Evolutionary conservation across 2,329 filamentous ascomycete species (phyloP).

Genomic region (Colletotrichum sp.): DNA sequence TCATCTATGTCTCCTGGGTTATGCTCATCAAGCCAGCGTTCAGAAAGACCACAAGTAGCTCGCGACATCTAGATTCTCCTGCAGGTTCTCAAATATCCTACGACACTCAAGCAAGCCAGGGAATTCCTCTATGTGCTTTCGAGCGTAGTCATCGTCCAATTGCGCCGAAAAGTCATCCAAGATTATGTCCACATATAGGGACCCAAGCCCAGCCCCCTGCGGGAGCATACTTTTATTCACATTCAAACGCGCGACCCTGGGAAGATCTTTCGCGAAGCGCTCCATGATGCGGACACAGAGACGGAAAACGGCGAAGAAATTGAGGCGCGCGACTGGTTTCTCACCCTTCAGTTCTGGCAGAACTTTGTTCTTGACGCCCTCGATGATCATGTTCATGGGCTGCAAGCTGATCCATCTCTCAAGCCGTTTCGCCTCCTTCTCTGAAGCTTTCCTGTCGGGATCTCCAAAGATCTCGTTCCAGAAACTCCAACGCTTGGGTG

Average conservation of each 20-base stretch:
- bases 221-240: neutral
- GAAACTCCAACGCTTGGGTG: neutral
- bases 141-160: neutral
- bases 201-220: neutral
- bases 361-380: neutral
- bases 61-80: neutral
- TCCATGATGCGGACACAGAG: neutral
- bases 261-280: neutral
- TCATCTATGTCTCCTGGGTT: neutral
- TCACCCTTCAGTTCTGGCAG: neutral
- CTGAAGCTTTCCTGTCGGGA: neutral
- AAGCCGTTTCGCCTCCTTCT: neutral
- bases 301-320: neutral
- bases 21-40: neutral
- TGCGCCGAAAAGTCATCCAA: neutral
- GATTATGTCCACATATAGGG: neutral
- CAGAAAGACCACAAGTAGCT: neutral
- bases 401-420: neutral
- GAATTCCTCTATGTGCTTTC: neutral
- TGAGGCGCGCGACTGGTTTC: neutral
- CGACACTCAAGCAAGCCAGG: neutral
- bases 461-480: neutral
- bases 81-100: neutral
- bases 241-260: neutral
- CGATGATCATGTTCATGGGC: neutral